phyloP scores from a whole-genome alignment of 1,139 yeast genomes.

The Eremothecium sinecaudum region DNA sequence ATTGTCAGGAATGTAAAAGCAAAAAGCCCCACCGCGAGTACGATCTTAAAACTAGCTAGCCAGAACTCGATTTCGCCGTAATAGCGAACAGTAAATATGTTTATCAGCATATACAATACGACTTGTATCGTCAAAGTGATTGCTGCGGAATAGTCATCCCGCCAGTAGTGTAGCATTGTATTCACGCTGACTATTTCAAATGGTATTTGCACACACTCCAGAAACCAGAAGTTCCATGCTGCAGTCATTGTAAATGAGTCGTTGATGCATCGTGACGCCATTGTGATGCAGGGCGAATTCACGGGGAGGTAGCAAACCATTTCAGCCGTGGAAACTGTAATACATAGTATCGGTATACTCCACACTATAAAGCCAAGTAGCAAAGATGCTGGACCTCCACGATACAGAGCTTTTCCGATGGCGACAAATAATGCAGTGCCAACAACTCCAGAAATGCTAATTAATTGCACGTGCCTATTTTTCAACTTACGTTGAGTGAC shows the following conservation, averaged over 20 bases:
- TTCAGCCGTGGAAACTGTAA: slow-evolving; percentile 69
- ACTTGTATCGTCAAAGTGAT: slow-evolving; percentile 57
- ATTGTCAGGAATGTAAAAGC: slow-evolving; percentile 66
- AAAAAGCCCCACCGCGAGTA: slow-evolving; percentile 62
- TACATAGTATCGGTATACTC: slow-evolving; percentile 52
- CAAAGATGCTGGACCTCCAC: slow-evolving; percentile 73
- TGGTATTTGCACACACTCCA: slow-evolving; percentile 69
- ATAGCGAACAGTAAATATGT: slow-evolving; percentile 59
- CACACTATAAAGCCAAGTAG: slow-evolving; percentile 55
- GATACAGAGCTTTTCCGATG: slow-evolving; percentile 56
- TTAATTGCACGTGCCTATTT: slow-evolving; percentile 62
- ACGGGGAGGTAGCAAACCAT: slow-evolving; percentile 76
- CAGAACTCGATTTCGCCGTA: slow-evolving; percentile 80
- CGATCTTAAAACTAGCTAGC: slow-evolving; percentile 64
- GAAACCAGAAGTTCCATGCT: slow-evolving; percentile 71
- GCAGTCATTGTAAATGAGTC: slow-evolving; percentile 71
- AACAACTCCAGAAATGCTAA: slow-evolving; percentile 77
- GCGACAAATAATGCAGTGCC: slow-evolving; percentile 76
- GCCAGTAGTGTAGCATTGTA: slow-evolving; percentile 70
- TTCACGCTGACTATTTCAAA: slow-evolving; percentile 77
- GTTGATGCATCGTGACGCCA: slow-evolving; percentile 50
- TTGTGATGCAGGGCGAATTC: slow-evolving; percentile 51
- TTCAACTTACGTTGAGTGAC: slow-evolving; percentile 34
- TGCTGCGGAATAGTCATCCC: slow-evolving; percentile 61
- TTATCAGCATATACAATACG: slow-evolving; percentile 51